These are phyloP conservation scores for Botrytis elliptica DNA, from an alignment of 2,329 filamentous ascomycete species.

Conservation along the genomic window DNA sequence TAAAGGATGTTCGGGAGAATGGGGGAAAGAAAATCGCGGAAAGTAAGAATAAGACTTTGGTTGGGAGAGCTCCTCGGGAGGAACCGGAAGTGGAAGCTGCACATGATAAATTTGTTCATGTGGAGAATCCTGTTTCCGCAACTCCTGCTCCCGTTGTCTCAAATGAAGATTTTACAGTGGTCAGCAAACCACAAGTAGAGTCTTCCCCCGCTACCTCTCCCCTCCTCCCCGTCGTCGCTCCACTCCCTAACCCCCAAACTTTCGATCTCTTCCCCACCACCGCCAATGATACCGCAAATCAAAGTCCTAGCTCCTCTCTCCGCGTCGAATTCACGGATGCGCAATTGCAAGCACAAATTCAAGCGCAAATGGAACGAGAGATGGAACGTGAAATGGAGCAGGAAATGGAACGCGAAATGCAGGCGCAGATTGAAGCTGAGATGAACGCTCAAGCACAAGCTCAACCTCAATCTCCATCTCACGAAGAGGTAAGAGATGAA, in stretches of 20 bases:
- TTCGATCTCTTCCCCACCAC: constrained; percentile 2
- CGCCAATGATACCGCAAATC: background rate
- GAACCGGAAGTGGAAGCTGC: background rate
- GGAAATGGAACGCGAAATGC: constrained; percentile 2
- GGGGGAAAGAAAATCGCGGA: background rate
- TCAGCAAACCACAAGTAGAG: background rate
- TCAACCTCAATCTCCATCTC: background rate
- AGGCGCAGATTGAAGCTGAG: constrained; percentile 1
- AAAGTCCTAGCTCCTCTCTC: background rate
- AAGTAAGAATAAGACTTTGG: background rate
- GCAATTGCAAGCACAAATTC: constrained; percentile 3
- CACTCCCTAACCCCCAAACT: background rate
- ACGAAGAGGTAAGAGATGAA: background rate
- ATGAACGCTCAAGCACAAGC: background rate
- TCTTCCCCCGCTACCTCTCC: background rate
- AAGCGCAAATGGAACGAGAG: constrained; percentile 7
- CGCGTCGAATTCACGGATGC: constrained; percentile 7
- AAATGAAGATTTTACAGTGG: background rate
- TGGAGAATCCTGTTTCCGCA: background rate
- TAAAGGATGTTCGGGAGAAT: constrained; percentile 10
- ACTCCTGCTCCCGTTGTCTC: background rate
- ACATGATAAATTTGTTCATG: background rate
- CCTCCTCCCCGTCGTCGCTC: background rate
- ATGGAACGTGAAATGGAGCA: background rate
- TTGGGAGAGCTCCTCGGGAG: constrained; percentile 2